Percentiles rank a stretch among this genome's conserved stretches.
These are phyloP conservation scores for Ophiorrhiza pumila DNA, from an alignment of 257 asterid genomes.

Conservation along the genomic window DNA sequence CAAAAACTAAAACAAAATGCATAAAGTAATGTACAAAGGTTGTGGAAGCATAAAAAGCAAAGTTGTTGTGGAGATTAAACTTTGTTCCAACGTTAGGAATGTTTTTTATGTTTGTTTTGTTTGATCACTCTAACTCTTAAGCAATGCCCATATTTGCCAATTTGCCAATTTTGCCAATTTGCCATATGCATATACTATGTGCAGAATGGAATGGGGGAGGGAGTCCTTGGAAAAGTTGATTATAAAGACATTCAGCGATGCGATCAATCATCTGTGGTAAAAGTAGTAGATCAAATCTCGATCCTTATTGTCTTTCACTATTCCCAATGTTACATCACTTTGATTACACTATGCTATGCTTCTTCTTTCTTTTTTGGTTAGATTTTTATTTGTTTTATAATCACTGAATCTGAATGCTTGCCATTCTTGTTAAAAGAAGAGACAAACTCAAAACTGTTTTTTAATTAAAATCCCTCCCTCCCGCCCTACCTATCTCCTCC, in stretches of 20 bases:
- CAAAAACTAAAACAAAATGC: conserved; percentile 10
- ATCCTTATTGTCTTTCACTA: conserved; percentile 29
- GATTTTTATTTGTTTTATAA: conserved; percentile 26
- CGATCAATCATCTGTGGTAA: conserved; percentile 21
- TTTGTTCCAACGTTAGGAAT: conserved; percentile 24
- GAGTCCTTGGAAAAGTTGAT: conserved; percentile 16
- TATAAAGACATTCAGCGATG: conserved; percentile 11
- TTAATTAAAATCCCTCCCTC: not conserved
- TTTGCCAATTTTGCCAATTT: too few relatives aligned
- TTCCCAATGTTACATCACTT: conserved; percentile 41
- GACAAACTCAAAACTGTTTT: conserved; percentile 13
- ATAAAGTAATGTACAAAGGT: conserved; percentile 16
- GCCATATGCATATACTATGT: too few relatives aligned
- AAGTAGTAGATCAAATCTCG: conserved; percentile 22
- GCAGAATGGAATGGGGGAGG: too few relatives aligned
- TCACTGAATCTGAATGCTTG: conserved; percentile 25
- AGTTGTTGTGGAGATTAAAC: conserved; percentile 16
- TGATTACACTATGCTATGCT: conserved; percentile 38
- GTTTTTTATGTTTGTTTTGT: too few relatives aligned
- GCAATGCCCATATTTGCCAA: conserved; percentile 5
- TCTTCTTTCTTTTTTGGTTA: conserved; percentile 21
- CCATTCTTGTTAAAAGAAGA: conserved; percentile 57
- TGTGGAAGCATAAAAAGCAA: not conserved
- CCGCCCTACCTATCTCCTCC: not conserved
- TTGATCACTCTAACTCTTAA: too few relatives aligned